phyloP scores from a whole-genome alignment of 139 green algal species.

The Pseudopediastrum boryanum region DNA sequence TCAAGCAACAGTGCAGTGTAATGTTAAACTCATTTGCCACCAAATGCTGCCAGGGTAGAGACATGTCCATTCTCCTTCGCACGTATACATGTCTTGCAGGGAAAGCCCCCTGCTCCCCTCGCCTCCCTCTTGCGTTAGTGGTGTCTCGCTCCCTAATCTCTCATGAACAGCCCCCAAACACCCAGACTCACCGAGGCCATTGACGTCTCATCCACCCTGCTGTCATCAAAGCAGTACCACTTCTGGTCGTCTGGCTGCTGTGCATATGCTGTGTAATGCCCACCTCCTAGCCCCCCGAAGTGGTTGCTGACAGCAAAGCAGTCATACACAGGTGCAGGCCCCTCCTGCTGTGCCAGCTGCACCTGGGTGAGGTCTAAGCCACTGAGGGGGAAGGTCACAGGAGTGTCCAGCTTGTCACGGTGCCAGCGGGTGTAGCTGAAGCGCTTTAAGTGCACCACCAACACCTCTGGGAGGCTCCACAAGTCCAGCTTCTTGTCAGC shows the following conservation, averaged over 20 bases:
- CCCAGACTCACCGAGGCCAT: slow-evolving; percentile 18
- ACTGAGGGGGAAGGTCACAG: slow-evolving; percentile 58
- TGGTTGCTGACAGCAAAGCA: slow-evolving; percentile 94
- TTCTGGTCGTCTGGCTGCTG: slow-evolving; percentile 56
- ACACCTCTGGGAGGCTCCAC: slow-evolving; percentile 87
- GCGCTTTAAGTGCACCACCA: slow-evolving; percentile 97
- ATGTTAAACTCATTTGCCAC: too few relatives aligned
- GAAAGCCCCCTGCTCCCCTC: background rate
- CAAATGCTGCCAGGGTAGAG: slow-evolving; percentile 2
- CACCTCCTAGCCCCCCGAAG: slow-evolving; percentile 89
- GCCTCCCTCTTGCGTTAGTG: background rate
- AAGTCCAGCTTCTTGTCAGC: slow-evolving; percentile 94
- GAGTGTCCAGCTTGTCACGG: slow-evolving; percentile 89
- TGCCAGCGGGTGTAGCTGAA: slow-evolving; percentile 84
- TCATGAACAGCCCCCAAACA: background rate
- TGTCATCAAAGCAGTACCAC: slow-evolving; percentile 94
- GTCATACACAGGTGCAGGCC: slow-evolving; percentile 75
- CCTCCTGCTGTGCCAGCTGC: slow-evolving; percentile 41
- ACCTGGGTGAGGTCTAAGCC: slow-evolving; percentile 79
- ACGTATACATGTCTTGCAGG: background rate
- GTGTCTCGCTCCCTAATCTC: background rate
- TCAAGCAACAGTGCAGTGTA: too few relatives aligned
- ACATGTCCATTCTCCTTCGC: slow-evolving; percentile 36
- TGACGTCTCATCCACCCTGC: slow-evolving; percentile 27
- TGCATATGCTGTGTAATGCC: slow-evolving; percentile 95